Evolutionary conservation across 2,329 filamentous ascomycete genomes (phyloP), one percentile per base, ranked within the genome.

Genomic region (Aspergillus ochraceus): DNA sequence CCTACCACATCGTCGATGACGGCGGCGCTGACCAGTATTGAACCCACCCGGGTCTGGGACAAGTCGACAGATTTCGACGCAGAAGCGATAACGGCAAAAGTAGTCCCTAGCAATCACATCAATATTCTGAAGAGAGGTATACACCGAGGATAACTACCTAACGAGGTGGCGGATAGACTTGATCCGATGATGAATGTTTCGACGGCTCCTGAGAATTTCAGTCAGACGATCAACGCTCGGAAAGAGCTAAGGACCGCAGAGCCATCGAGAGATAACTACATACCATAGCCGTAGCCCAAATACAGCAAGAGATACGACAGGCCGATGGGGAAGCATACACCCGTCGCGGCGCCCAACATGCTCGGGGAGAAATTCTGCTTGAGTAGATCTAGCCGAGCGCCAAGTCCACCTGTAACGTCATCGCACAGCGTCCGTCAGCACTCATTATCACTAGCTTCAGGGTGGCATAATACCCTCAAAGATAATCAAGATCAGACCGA

Each of bases 401-500:
- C 75, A 17, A 83, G 70, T 1, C 80, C 80, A n/a, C 80, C 81
- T 70, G 11, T 24, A 19, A 10, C 45, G 30, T 6, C 30, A 32
- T 32, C 24, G 6, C 24, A 24, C 24, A 9, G 8, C 26, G 26
- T 29, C 26, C 26, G 26, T 29, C 26, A 29, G 8, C 8, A 9
- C 26, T 29, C 6, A 24, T 3, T 29, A 29, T 29, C 26, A 9
- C 26, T 29, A 9, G 26, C 26, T 29, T 29, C 26, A n/a, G n/a
- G n/a, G n/a, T n/a, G n/a, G n/a, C n/a, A n/a, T n/a, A n/a, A n/a
- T n/a, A 36, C 32, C 32, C 11, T 83, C 79, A 58, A 83, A 82
- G 46, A 83, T 82, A 58, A 83, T 81, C 45, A 83, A 66, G 50
- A 83, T 78, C 49, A 82, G 66, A 1, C 81, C 80, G 19, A 83